Evolutionary conservation across 2,329 filamentous ascomycete species (phyloP).

Genomic region (Tolypocladium guangdongense): DNA sequence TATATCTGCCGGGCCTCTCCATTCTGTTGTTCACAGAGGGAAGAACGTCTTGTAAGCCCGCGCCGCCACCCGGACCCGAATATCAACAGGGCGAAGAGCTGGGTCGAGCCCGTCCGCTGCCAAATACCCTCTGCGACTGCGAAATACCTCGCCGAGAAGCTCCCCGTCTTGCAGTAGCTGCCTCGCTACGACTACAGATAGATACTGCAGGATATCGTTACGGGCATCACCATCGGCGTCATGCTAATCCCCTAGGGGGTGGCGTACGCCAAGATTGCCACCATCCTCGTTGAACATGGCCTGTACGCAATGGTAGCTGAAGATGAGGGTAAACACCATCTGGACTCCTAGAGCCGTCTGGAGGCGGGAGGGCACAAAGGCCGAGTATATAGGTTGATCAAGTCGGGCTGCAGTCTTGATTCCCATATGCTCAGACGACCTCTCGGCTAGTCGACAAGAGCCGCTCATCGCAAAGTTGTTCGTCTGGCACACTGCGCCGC

Average conservation of each 20-base stretch:
- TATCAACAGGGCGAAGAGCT: conserved; percentile 13
- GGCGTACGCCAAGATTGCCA: conserved; percentile 52
- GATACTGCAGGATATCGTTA: conserved; percentile 50
- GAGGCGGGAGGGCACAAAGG: neutral
- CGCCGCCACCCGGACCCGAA: conserved; percentile 10
- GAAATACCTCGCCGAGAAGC: conserved; percentile 48
- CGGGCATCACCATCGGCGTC: conserved; percentile 48
- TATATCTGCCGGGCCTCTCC: no score
- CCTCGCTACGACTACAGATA: conserved; percentile 50
- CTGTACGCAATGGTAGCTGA: conserved; percentile 19
- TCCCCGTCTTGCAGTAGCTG: conserved; percentile 52
- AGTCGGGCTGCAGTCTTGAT: neutral
- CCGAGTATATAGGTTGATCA: neutral
- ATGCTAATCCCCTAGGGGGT: conserved; percentile 51
- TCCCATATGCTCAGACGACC: neutral
- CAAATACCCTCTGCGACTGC: conserved; percentile 39
- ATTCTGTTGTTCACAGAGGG: neutral
- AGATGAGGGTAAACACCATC: neutral
- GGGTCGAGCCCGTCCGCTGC: conserved; percentile 11
- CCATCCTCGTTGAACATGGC: conserved; percentile 48
- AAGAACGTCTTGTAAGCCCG: neutral
- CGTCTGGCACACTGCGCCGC: neutral
- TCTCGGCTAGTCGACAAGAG: neutral
- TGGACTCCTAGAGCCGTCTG: neutral
- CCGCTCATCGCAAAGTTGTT: neutral